Evolutionary conservation across 345 rosid species (phyloP), one percentile per base, ranked within the genome.

Genomic region (Nasturtium officinale): DNA sequence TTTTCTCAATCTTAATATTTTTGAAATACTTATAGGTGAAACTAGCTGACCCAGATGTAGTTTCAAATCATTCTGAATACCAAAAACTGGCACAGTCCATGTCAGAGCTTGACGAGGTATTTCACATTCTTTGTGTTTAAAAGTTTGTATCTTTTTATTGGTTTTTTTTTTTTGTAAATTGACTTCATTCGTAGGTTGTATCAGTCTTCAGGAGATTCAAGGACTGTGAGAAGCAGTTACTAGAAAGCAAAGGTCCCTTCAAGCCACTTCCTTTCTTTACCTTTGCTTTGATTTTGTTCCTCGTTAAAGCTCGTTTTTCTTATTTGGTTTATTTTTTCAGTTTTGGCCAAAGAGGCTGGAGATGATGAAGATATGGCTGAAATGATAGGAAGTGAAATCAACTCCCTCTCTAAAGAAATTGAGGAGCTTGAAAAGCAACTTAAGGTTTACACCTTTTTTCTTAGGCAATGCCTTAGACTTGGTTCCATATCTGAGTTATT

Each of bases 301-400:
- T 53, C 43, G 59, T 15, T 3, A 3, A 32, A 54, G 16, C 56
- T 35, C 11, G 38, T 46, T 65, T 58, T 52, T n/a, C n/a, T 65
- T 2, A 38, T 60, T 67, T 72, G 16, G 3, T 43, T 25, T 32
- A 2, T 55, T 25, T n/a, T 47, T 42, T 50, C 81, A 95, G 97
- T 85, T 77, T 81, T 94, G 75, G 86, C 82, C 21, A 89, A 86
- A 80, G 96, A 89, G 59, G 87, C 81, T 69, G 88, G 84, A 60
- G 83, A 80, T 60, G 97, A 90, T 72, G 90, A 81, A 79, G 99
- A 88, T 67, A 95, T 95, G 99, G 88, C 90, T 57, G 96, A 95
- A 82, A 95, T 95, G 97, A 88, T 94, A 69, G 85, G 83, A 52
- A 77, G 53, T 77, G 99, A 95, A 79, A 81, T 91, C n/a, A 75